A percentile compares a stretch with the other conserved stretches of the same genome.
These are phyloP conservation scores for Mycena sp. DNA, from an alignment of 1,284 basidiomycete genomes.

Conservation along the genomic window DNA sequence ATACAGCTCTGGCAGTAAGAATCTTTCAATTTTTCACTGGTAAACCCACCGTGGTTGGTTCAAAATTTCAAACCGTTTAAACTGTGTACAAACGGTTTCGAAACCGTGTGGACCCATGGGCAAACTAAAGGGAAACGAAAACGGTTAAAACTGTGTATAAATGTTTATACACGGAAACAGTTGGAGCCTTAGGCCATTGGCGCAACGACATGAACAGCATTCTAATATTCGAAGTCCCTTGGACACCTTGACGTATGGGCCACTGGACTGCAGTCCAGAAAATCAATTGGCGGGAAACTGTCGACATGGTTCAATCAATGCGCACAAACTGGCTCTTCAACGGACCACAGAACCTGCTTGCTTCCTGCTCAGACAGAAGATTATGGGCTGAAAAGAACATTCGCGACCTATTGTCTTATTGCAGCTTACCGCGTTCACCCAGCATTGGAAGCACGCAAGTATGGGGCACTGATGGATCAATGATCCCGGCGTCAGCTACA, in stretches of 20 bases:
- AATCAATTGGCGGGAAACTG: not conserved
- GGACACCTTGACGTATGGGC: not conserved
- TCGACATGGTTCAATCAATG: not conserved
- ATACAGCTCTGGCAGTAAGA: too few relatives aligned
- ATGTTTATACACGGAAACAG: too few relatives aligned
- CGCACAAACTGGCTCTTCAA: not conserved
- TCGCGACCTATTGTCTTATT: not conserved
- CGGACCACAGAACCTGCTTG: not conserved
- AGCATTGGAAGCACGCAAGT: not conserved
- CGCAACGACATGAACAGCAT: not conserved
- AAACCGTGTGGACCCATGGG: too few relatives aligned
- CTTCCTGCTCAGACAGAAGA: not conserved
- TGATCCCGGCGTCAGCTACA: not conserved
- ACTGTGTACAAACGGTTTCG: too few relatives aligned
- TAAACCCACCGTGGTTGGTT: too few relatives aligned
- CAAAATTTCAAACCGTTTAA: too few relatives aligned
- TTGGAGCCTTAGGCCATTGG: too few relatives aligned
- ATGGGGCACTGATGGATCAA: conserved; percentile 7
- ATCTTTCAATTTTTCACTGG: too few relatives aligned
- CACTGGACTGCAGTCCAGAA: not conserved
- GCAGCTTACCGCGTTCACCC: not conserved
- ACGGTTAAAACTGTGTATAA: too few relatives aligned
- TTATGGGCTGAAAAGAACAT: not conserved
- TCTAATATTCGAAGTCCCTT: not conserved
- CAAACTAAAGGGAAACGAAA: too few relatives aligned